Evolutionary conservation across 75 land plant species (phyloP).

Genomic region (Pinus taeda): DNA sequence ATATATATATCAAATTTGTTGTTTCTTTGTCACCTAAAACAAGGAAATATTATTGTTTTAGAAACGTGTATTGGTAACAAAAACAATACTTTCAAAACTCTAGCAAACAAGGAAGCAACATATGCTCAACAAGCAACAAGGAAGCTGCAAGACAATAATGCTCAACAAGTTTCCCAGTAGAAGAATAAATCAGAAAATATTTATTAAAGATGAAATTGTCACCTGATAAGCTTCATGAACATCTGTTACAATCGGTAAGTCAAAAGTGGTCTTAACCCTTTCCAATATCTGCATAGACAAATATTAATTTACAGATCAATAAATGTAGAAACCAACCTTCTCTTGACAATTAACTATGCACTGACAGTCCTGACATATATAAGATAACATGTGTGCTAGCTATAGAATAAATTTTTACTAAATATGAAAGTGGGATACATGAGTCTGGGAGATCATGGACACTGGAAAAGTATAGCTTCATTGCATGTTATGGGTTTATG

Average conservation of each 20-base stretch:
- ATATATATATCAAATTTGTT: neutral
- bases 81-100: too few relatives aligned
- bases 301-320: neutral
- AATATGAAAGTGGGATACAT: too few relatives aligned
- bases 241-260: conserved; percentile 89
- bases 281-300: conserved; percentile 71
- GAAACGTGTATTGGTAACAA: neutral
- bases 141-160: neutral
- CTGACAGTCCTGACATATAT: neutral
- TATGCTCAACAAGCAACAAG: too few relatives aligned
- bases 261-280: conserved; percentile 76
- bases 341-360: neutral
- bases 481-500: too few relatives aligned
- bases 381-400: neutral
- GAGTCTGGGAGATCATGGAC: too few relatives aligned
- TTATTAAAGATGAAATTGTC: neutral
- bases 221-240: conserved; percentile 94
- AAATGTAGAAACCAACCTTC: neutral
- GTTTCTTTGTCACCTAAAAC: neutral
- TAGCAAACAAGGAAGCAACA: too few relatives aligned
- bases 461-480: too few relatives aligned
- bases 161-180: neutral
- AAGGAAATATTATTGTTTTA: neutral
- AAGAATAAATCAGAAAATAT: neutral
- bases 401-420: too few relatives aligned